Conservation (phyloP, 1,139 yeast genomes). For the Suhomyces ambrosiae region DNA sequence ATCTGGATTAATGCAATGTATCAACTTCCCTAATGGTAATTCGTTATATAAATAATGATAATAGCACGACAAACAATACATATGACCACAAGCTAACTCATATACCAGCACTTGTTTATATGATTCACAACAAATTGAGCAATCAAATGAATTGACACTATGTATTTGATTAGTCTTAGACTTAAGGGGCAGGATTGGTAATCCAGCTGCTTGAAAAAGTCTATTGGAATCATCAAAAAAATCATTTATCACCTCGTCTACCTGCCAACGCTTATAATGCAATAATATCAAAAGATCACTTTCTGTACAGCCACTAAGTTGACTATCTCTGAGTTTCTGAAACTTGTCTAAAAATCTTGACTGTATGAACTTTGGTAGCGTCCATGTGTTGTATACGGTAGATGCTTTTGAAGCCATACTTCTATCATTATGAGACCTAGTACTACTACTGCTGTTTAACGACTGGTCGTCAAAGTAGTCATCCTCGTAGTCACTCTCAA, state of each 20-base stretch:
- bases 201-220: slow-evolving; percentile 52
- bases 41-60: slow-evolving; percentile 55
- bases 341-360: slow-evolving; percentile 20
- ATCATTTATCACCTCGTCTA: slow-evolving; percentile 67
- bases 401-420: background rate
- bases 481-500: slow-evolving; percentile 17
- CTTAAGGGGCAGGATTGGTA: slow-evolving; percentile 25
- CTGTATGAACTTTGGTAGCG: slow-evolving; percentile 27
- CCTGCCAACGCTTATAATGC: slow-evolving; percentile 70
- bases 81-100: slow-evolving; percentile 67
- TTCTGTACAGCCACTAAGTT: slow-evolving; percentile 34
- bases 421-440: slow-evolving; percentile 6
- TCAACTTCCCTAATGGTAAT: slow-evolving; percentile 55
- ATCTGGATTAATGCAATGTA: slow-evolving; percentile 63
- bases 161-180: slow-evolving; percentile 23
- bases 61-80: slow-evolving; percentile 70
- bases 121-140: slow-evolving; percentile 73
- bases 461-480: slow-evolving; percentile 12
- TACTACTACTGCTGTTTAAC: slow-evolving; percentile 5
- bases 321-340: slow-evolving; percentile 23
- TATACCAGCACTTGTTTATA: slow-evolving; percentile 44
- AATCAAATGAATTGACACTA: slow-evolving; percentile 35
- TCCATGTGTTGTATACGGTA: slow-evolving; percentile 27
- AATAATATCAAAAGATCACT: slow-evolving; percentile 55
- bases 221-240: slow-evolving; percentile 57